Conservation (phyloP, 164 flowering plant genomes). For the Houttuynia cordata region DNA sequence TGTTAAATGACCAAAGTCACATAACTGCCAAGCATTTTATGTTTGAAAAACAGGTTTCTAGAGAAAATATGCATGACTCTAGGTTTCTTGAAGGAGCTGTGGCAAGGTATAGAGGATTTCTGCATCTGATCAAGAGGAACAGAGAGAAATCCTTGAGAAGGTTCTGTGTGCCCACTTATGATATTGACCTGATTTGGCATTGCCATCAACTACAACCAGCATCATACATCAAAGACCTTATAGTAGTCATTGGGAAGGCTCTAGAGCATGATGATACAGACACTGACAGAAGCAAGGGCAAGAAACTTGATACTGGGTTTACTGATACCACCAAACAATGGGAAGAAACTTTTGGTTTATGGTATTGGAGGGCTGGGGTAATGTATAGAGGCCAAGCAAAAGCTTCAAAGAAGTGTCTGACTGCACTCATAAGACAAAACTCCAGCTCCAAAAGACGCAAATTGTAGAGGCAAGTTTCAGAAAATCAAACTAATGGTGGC, state of each 20-base stretch:
- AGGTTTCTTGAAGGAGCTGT: conserved; percentile 64
- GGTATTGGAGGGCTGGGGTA: conserved; percentile 94
- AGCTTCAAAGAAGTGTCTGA: conserved; percentile 18
- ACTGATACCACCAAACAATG: conserved; percentile 72
- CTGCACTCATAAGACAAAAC: conserved; percentile 14
- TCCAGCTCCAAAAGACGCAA: conserved; percentile 32
- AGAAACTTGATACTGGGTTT: conserved; percentile 82
- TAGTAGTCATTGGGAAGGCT: conserved; percentile 39
- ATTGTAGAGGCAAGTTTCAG: conserved; percentile 50
- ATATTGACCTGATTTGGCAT: conserved; percentile 96
- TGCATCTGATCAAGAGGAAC: conserved; percentile 79
- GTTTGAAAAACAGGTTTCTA: conserved; percentile 49
- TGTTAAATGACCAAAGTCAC: too few species aligned
- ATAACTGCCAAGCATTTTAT: too few species aligned
- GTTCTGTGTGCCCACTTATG: conserved; percentile 93
- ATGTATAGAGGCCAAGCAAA: conserved; percentile 51
- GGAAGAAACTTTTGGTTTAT: conserved; percentile 73
- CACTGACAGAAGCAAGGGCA: conserved; percentile 70
- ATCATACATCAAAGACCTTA: conserved; percentile 63
- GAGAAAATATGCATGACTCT: conserved; percentile 47
- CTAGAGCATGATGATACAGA: conserved; percentile 89
- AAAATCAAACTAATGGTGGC: neutral
- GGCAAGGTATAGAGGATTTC: conserved; percentile 87
- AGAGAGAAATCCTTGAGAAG: conserved; percentile 41
- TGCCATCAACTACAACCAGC: conserved; percentile 79